Base-by-base conservation (phyloP, 495 filamentous ascomycete species). In the Hyaloscypha variabilis region DNA sequence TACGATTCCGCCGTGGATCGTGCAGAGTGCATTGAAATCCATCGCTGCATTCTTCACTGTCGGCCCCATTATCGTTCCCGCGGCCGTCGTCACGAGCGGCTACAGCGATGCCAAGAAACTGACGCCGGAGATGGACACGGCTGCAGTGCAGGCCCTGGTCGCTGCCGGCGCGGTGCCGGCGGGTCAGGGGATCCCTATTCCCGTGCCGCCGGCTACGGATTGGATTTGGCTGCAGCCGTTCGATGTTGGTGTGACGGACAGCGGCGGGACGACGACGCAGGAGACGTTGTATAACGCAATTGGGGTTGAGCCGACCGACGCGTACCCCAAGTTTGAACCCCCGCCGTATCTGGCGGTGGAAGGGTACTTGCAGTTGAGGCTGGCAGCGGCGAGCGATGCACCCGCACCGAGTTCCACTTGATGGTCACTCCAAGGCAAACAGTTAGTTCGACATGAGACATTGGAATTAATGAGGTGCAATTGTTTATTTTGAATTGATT, bases 171-270 rank as follows among this genome's bases (percentile, higher is more conserved):
- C 63, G 0, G 67, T 76, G 6, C n/a, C n/a, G n/a, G n/a, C n/a
- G n/a, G n/a, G n/a, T n/a, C n/a, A n/a, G n/a, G n/a, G n/a, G n/a
- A n/a, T n/a, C n/a, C n/a, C n/a, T n/a, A n/a, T n/a, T n/a, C n/a
- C n/a, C n/a, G n/a, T n/a, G n/a, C n/a, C n/a, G n/a, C n/a, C n/a
- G n/a, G n/a, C n/a, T n/a, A n/a, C n/a, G n/a, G n/a, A n/a, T n/a
- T 84, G 81, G 82, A 65, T 57, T 0, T 84, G 82, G 82, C 59
- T 84, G 42, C 78, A 84, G 74, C 80, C 81, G 25, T 82, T 75
- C 63, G 30, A 62, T 14, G 60, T 58, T n/a, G 24, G 42, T 46
- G 2, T 50, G 25, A 31, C 21, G 3, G 24, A 14, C 54, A 24
- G n/a, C n/a, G n/a, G n/a, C n/a, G n/a, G n/a, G n/a, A n/a, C n/a